Evolutionary conservation across 1,284 basidiomycete genomes (phyloP), one percentile per base, ranked within the genome.

Genomic region (Wallemia hederae): DNA sequence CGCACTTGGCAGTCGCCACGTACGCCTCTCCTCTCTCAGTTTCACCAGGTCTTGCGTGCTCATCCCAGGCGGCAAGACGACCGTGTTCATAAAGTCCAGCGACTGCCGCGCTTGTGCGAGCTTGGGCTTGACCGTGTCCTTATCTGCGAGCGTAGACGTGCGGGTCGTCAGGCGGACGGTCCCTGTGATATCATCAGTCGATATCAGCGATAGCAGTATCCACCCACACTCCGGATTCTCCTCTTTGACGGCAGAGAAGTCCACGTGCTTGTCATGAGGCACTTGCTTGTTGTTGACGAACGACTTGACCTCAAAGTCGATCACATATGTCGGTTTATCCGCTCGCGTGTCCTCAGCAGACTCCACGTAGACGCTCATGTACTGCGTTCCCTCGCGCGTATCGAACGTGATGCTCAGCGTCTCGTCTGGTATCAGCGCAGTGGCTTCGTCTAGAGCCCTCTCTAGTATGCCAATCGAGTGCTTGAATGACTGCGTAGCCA

Each of bases 401-500:
- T 49, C 39, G n/a, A 49, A 49, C 5, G 39, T 49, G 3, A 49
- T 49, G 22, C 39, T 49, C 11, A 49, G 39, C 22, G 39, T 17
- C 39, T 62, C 60, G 24, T 63, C 22, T 1, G 64, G 64, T 49
- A 66, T 66, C 31, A 65, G 34, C 2, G 56, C 59, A 7, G 66
- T 67, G 1, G 67, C 66, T 0, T 65, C 63, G 31, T 69, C 67
- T 28, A 70, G 60, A 11, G 69, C 62, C 1, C 55, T 33, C 55
- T 70, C 69, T 62, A 68, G 62, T 58, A 70, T 39, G 1, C 64
- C 65, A n/a, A 70, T 29, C 27, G 63, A 65, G 19, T 69, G 63
- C 31, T 62, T 62, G 62, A 69, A 70, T 11, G 67, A 66, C 61
- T 69, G 66, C 1, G 69, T 67, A 27, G 65, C 69, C 69, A 70